These are phyloP conservation scores for Heritiera littoralis DNA, from an alignment of 345 rosid genomes.

Conservation along the genomic window DNA sequence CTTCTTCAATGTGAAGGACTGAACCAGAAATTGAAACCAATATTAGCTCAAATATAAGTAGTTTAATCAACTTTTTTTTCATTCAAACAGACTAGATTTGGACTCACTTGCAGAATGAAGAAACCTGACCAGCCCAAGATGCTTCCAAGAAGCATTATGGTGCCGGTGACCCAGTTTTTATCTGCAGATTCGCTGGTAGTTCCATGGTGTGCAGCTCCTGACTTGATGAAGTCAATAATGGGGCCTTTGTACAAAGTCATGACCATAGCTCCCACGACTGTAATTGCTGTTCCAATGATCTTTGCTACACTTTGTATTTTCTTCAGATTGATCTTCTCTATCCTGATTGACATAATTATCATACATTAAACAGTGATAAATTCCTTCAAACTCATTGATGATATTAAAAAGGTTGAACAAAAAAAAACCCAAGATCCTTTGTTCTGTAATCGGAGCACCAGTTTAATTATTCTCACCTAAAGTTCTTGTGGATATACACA, in stretches of 20 bases:
- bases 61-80: neutral
- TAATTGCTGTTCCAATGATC: constrained; percentile 68
- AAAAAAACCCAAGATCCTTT: neutral
- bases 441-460: neutral
- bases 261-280: constrained; percentile 84
- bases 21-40: neutral
- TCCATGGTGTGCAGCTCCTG: constrained; percentile 37
- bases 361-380: neutral
- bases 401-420: neutral
- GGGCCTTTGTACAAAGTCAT: constrained; percentile 97
- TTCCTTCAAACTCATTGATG: neutral
- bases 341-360: constrained; percentile 39
- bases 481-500: neutral
- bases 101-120: constrained; percentile 73
- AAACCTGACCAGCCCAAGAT: constrained; percentile 75
- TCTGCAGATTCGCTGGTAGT: constrained; percentile 36
- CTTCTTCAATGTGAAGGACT: constrained; percentile 77
- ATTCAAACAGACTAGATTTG: neutral
- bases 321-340: constrained; percentile 66
- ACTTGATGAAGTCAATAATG: constrained; percentile 45
- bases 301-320: constrained; percentile 69
- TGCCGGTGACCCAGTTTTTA: constrained; percentile 70
- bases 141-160: constrained; percentile 65
- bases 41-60: neutral
- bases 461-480: neutral